These are phyloP conservation scores for Trichoderma breve DNA, from an alignment of 2,329 filamentous ascomycete genomes.

Conservation along the genomic window DNA sequence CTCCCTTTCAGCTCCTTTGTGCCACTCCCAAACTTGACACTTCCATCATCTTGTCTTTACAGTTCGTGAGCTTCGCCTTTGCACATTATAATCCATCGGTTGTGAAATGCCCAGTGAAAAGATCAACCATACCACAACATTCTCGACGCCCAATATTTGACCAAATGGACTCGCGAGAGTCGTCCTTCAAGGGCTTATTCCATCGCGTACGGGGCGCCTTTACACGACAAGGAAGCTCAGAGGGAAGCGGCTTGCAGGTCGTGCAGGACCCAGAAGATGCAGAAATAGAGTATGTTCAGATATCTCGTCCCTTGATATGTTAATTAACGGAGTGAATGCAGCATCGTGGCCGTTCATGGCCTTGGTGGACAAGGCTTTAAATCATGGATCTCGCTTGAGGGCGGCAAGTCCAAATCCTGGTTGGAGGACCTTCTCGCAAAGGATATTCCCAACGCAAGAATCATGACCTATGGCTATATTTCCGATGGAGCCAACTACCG, in stretches of 20 bases:
- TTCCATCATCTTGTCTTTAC: background rate
- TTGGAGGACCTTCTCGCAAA: constrained; percentile 27
- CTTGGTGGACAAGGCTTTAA: constrained; percentile 29
- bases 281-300: constrained; percentile 27
- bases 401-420: constrained; percentile 27
- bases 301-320: background rate
- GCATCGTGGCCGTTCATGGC: constrained; percentile 31
- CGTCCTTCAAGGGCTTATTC: constrained; percentile 26
- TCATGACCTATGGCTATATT: constrained; percentile 29
- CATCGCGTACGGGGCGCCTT: constrained; percentile 27
- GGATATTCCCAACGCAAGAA: constrained; percentile 29
- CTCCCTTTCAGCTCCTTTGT: background rate
- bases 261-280: constrained; percentile 26
- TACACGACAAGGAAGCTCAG: constrained; percentile 22
- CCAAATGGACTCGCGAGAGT: constrained; percentile 26
- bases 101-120: background rate
- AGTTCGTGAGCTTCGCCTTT: background rate
- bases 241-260: constrained; percentile 25
- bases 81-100: background rate
- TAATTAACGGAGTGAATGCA: constrained; percentile 4
- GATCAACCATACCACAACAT: background rate
- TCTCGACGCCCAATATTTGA: background rate
- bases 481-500: constrained; percentile 26
- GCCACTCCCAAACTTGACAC: background rate
- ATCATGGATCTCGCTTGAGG: constrained; percentile 27